Base-by-base conservation (phyloP, 2,329 filamentous ascomycete genomes). In the Raffaelea albimanens region DNA sequence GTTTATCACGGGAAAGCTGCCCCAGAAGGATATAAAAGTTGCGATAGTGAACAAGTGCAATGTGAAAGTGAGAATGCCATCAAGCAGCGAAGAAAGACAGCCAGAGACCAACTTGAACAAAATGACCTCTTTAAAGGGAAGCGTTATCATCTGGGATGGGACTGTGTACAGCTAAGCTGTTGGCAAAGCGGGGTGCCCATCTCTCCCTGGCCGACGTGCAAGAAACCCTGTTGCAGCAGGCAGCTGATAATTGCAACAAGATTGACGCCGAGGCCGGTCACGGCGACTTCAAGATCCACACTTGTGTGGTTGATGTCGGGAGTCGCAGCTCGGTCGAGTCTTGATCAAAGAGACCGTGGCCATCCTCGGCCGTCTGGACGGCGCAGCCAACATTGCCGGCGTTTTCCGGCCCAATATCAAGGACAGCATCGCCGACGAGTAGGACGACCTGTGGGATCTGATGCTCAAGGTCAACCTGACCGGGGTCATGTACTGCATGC, bases 351-450 rank as follows among this genome's bases (percentile, higher is more conserved):
- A 58, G 43, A 67, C 69, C 11, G 58, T 78, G n/a, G 54, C 63
- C n/a, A 63, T 63, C 29, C 73, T 73, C 45, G 76, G 75, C 4
- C 68, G 68, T 45, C 66, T 79, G 9, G 71, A 78, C 54, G 70
- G 74, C 4, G 73, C 75, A 19, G 75, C 71, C 11, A 79, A 81
- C 46, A 66, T 75, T 9, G 77, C 77, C 4, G 73, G 74, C 40
- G 56, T 67, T 40, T 70, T 73, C 52, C 66, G 64, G 53, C 59
- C 67, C 42, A 68, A 72, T 49, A 64, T 63, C 13, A 52, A 63
- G 48, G 58, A 62, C 43, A 52, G 64, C 2, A 59, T 73, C 18
- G 60, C 61, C 3, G 70, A 72, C 19, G 57, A 71, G 36, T 67
- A 70, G 21, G 71, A 73, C 47, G 64, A 65, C 25, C 69, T 72